Evolutionary conservation across 495 filamentous ascomycete species (phyloP).

Genomic region (Penicillium ochrochloron): DNA sequence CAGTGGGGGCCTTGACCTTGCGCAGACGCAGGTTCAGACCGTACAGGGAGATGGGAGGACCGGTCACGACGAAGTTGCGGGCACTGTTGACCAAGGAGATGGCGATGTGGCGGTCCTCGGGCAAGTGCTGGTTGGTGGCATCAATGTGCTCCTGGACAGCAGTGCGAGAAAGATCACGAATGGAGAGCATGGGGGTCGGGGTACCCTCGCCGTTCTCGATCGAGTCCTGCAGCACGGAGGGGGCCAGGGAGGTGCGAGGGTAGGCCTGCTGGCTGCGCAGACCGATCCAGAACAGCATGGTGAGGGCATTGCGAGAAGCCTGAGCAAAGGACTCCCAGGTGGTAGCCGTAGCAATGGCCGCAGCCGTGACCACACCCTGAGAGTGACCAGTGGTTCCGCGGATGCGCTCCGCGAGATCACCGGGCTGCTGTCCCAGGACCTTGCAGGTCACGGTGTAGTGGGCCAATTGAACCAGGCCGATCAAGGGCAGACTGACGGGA

Average conservation of each 20-base stretch:
- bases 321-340: conserved; percentile 89
- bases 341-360: conserved; percentile 84
- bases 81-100: conserved; percentile 97
- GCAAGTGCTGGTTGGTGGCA: conserved; percentile 93
- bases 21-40: conserved; percentile 91
- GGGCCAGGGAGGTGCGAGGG: conserved; percentile 91
- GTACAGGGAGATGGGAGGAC: conserved; percentile 92
- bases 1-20: conserved; percentile 96
- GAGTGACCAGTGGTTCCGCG: conserved; percentile 94
- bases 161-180: conserved; percentile 83
- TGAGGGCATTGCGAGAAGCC: conserved; percentile 76
- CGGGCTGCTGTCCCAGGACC: conserved; percentile 82
- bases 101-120: conserved; percentile 86
- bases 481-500: conserved; percentile 94
- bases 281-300: conserved; percentile 99
- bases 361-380: conserved; percentile 91
- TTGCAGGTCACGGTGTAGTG: conserved; percentile 94
- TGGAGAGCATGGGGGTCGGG: conserved; percentile 96
- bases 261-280: conserved; percentile 98
- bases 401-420: conserved; percentile 79
- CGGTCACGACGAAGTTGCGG: conserved; percentile 94
- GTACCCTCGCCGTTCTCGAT: conserved; percentile 90
- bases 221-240: conserved; percentile 89
- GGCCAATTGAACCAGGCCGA: conserved; percentile 91
- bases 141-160: conserved; percentile 94